Evolutionary conservation across 2,329 filamentous ascomycete species (phyloP).

Genomic region (Eurotiales sp.): DNA sequence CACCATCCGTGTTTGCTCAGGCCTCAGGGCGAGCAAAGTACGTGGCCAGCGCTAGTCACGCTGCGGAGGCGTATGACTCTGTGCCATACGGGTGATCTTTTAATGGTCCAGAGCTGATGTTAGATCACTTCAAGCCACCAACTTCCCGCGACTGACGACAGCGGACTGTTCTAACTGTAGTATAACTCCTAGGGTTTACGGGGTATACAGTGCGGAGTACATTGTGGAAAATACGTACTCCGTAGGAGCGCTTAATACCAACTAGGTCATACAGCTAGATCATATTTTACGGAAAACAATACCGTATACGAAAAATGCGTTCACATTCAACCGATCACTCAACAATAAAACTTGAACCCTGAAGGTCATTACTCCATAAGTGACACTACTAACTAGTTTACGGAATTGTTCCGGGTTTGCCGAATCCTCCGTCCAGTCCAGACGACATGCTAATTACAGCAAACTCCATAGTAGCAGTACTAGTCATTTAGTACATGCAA

Average conservation of each 20-base stretch:
- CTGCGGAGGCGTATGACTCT: background rate
- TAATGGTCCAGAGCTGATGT: background rate
- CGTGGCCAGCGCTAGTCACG: background rate
- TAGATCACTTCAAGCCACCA: background rate
- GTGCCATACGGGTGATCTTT: background rate
- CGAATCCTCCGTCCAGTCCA: background rate
- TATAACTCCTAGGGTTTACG: background rate
- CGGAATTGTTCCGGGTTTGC: constrained; percentile 1
- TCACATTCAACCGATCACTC: background rate
- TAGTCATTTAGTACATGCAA: background rate
- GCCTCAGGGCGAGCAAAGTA: background rate
- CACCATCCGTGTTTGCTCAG: background rate
- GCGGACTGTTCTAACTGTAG: too few species aligned
- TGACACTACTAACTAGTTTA: background rate
- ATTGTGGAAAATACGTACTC: too few species aligned
- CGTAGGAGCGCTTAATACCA: too few species aligned
- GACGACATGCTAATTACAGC: constrained; percentile 3
- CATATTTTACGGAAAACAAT: background rate
- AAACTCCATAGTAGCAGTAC: constrained; percentile 8
- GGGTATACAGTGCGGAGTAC: too few species aligned
- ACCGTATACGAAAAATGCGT: background rate
- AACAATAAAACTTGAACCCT: constrained; percentile 9
- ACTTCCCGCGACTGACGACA: too few species aligned
- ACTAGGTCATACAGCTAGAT: background rate
- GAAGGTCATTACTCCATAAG: constrained; percentile 4